Evolutionary conservation across 495 filamentous ascomycete genomes (phyloP).

Genomic region (Sordaria brevicollis): DNA sequence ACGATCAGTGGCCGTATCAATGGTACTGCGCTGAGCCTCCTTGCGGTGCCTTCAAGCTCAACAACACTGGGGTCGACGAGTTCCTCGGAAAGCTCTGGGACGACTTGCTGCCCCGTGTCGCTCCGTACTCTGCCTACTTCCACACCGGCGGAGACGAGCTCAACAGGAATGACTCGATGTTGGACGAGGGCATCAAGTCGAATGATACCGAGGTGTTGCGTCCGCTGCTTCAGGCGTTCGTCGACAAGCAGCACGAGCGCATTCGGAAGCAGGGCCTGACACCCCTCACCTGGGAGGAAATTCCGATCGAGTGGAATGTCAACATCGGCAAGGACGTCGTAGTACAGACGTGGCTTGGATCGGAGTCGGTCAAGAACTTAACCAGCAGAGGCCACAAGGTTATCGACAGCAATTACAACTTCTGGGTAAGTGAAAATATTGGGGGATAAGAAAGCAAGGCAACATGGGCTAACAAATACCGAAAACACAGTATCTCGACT

Average conservation of each 20-base stretch:
- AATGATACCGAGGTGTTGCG: conserved; percentile 49
- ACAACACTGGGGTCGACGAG: conserved; percentile 49
- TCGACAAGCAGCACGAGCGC: conserved; percentile 52
- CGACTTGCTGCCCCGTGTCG: conserved; percentile 62
- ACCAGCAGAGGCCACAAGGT: conserved; percentile 54
- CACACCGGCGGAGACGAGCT: conserved; percentile 81
- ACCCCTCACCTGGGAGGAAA: conserved; percentile 77
- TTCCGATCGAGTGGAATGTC: conserved; percentile 64
- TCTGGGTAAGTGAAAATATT: conserved; percentile 44
- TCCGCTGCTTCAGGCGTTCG: conserved; percentile 61
- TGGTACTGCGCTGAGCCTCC: conserved; percentile 66
- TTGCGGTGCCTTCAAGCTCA: conserved; percentile 65
- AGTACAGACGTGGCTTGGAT: conserved; percentile 64
- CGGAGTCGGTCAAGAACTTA: conserved; percentile 40
- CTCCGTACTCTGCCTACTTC: conserved; percentile 58
- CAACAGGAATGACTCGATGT: conserved; percentile 57
- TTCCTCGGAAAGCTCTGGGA: conserved; percentile 60
- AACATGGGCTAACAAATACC: conserved; percentile 4
- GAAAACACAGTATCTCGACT: conserved; percentile 59
- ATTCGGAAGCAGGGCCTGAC: conserved; percentile 48
- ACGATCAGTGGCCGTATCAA: conserved; percentile 56
- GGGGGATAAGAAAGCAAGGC: neutral
- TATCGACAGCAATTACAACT: conserved; percentile 65
- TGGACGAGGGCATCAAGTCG: conserved; percentile 60
- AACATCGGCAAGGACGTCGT: conserved; percentile 51